phyloP scores from a whole-genome alignment of 441 rosid species.

The Corymbia citriodora region DNA sequence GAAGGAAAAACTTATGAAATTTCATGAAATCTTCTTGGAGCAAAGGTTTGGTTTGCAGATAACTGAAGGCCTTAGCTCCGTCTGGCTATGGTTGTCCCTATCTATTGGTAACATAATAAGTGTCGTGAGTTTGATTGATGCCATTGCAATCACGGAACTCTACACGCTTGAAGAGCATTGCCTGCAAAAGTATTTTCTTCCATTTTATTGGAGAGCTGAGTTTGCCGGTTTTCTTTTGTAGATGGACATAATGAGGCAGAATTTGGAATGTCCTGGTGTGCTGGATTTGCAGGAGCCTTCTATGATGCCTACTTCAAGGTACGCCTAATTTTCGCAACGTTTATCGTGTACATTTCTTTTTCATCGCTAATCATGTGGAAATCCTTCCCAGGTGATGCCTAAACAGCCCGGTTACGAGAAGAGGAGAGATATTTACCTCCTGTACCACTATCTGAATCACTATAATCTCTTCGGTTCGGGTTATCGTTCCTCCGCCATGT shows the following conservation, averaged over 20 bases:
- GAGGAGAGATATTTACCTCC: slow-evolving; percentile 66
- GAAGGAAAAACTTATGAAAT: not conserved
- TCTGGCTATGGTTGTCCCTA: not conserved
- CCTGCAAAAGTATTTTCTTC: not conserved
- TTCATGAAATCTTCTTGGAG: not conserved
- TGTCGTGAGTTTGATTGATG: not conserved
- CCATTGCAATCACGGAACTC: not conserved
- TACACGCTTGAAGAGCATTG: not conserved
- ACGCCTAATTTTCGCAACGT: not conserved
- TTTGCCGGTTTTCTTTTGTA: slow-evolving; percentile 1
- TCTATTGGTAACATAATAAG: not conserved
- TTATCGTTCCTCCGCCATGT: slow-evolving; percentile 76
- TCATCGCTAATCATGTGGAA: not conserved
- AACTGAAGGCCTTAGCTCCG: not conserved
- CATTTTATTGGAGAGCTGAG: not conserved
- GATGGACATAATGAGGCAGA: slow-evolving; percentile 96
- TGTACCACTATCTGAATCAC: slow-evolving; percentile 92
- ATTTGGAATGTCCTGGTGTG: slow-evolving; percentile 98
- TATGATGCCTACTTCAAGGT: slow-evolving; percentile 80
- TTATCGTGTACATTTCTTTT: not conserved
- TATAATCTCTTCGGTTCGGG: slow-evolving; percentile 91
- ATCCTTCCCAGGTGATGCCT: slow-evolving; percentile 62
- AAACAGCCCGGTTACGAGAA: slow-evolving; percentile 76
- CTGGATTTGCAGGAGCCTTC: slow-evolving; percentile 86
- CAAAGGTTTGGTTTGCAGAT: not conserved